Evolutionary conservation across 2,329 filamentous ascomycete species (phyloP), one percentile per base, ranked within the genome.

Genomic region (Setomelanomma holmii): DNA sequence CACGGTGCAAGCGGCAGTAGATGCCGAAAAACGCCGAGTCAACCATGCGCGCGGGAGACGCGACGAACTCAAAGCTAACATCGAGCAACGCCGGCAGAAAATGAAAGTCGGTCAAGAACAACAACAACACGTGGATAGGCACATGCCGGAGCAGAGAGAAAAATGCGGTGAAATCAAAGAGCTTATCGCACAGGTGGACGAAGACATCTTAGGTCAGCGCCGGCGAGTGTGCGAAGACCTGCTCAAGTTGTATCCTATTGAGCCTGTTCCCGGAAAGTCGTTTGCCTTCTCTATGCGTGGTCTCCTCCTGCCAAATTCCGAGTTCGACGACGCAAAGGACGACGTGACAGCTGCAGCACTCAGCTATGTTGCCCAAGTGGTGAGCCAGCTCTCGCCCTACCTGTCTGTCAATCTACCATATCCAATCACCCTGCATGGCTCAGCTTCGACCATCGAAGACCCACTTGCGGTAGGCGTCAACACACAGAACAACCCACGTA

Each of bases 151-250:
- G 57, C 87, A 67, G 5, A 50, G 51, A 14, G 56, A 68, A 16
- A 62, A 56, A 53, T 71, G 64, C 85, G 6, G 77, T 79, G 41
- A 83, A 1, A 86, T 85, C 11, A 80, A 80, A 30, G 74, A 78
- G 4, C 77, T 88, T 1, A 74, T 89, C 1, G 78, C 80, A 4
- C 75, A 81, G 41, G 86, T 84, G 0, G 80, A 81, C 36, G 86
- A 88, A 44, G 84, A 86, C 17, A 89, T 91, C n/a, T 86, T 83
- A 51, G 91, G 89, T n/a, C 95, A 98, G 73, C 85, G 93, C 19
- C 86, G 93, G 12, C 88, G 95, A 30, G 90, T 98, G 49, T 93
- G 91, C 72, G 88, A 95, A 60, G 92, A 96, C 59, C 80, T 99
- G 0, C 79, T 86, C 11, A 78, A 80, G 21, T 90, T 97, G 50